Conservation (phyloP, 1,284 basidiomycete genomes). For the Albatrellus sp. region DNA sequence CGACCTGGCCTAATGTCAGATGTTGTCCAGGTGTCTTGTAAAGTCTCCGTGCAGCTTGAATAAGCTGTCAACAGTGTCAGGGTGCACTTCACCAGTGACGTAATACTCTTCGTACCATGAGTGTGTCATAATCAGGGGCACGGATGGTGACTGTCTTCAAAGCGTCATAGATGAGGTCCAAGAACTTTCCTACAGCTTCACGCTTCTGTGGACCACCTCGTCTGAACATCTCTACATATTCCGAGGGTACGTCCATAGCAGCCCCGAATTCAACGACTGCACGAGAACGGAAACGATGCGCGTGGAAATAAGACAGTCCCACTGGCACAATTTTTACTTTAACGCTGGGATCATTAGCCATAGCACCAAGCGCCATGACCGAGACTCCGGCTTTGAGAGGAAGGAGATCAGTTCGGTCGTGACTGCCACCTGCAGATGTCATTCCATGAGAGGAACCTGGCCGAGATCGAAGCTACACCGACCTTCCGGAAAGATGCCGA, state of each 20-base stretch:
- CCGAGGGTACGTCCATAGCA: constrained; percentile 79
- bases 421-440: constrained; percentile 67
- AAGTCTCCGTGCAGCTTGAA: constrained; percentile 90
- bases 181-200: constrained; percentile 81
- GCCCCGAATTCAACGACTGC: constrained; percentile 96
- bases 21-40: constrained; percentile 95
- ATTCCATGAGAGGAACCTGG: neutral
- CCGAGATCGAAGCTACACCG: neutral
- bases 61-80: constrained; percentile 42
- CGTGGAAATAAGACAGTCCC: constrained; percentile 91
- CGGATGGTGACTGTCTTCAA: constrained; percentile 94
- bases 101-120: constrained; percentile 59
- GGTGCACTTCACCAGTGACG: neutral
- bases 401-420: constrained; percentile 89
- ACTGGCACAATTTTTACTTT: constrained; percentile 91
- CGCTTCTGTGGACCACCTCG: constrained; percentile 83
- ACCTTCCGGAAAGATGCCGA: constrained; percentile 96
- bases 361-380: constrained; percentile 95
- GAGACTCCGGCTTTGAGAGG: constrained; percentile 95
- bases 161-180: constrained; percentile 92
- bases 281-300: constrained; percentile 87
- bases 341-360: constrained; percentile 81
- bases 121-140: constrained; percentile 94
- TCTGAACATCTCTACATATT: constrained; percentile 85
- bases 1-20: constrained; percentile 90